Evolutionary conservation across 164 flowering plant species (phyloP), one percentile per base, ranked within the genome.

Genomic region (Amborella trichopoda): DNA sequence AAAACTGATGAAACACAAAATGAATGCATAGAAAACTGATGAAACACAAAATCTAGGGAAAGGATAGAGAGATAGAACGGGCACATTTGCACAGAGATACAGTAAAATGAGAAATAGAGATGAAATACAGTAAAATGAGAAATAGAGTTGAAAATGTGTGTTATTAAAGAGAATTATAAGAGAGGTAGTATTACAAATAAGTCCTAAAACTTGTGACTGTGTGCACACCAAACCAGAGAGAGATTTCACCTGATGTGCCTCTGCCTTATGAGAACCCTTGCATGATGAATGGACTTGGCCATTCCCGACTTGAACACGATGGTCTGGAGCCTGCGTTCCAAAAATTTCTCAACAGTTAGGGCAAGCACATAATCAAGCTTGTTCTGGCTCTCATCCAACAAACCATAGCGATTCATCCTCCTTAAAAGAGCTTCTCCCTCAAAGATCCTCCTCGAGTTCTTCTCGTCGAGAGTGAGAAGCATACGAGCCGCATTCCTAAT

Each of bases 321-420:
- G 2, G 81, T 76, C 52, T 76, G 78, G 6, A 76, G 74, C 2
- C 76, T 74, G 3, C 78, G 81, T 52, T 73, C 79, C 22, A 76
- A 77, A 45, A 76, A 76, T n/a, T 76, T 79, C 73, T 79, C 82
- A 6, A 79, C 86, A 36, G 82, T 76, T 44, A 76, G 27, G 28
- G 86, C 82, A 63, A 79, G 40, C 12, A 79, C 86, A 47, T 76
- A 79, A 67, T 79, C 86, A 5, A 79, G 82, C 70, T 79, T 76
- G 66, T 76, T 76, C 64, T 74, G 80, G 54, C 68, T 76, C 73
- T 74, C 82, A 23, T 79, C 80, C 69, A 78, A 71, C 37, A 76
- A n/a, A n/a, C 77, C 82, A 51, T 69, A 77, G 54, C 69, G 62
- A 53, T 74, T 74, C 83, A 77, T 77, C 59, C 83, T 62, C 24